Evolutionary conservation across 768 basidiomycete species (phyloP), one percentile per base, ranked within the genome.

Genomic region (Suillus alpinus): DNA sequence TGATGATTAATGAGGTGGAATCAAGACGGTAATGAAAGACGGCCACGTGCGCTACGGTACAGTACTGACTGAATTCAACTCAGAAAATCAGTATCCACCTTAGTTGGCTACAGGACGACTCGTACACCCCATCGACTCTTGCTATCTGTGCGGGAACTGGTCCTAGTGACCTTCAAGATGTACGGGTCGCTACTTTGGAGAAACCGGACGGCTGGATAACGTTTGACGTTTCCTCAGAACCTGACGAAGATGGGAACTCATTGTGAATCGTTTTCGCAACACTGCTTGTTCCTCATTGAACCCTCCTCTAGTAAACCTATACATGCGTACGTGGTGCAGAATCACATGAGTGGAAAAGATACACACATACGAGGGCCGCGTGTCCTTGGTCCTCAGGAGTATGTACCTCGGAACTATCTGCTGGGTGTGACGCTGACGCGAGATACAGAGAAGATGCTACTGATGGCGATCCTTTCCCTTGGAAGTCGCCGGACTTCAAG

Each of bases 271-370:
- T 47, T 60, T n/a, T 23, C 53, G 58, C 23, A 29, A 16, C 52
- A 2, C 49, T 40, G 31, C 37, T 26, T 41, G 13, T 26, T 13
- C 14, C 36, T 56, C 23, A 32, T 41, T 41, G 40, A 3, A 49
- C 23, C 1, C 32, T 57, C 31, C 16, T 16, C 41, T 68, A 96
- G 95, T 60, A 92, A 89, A 71, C 90, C 94, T 0, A 84, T 98
- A 13, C 86, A 90, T 64, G 92, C 93, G 2, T 95, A 96, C 68
- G 85, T 99, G 53, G 80, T 94, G 14, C 87, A 90, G 23, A 99
- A 98, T 70, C 95, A 98, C 70, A 90, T 97, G 88, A 98, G 95
- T 67, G 97, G 97, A 6, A 98, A 98, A 71, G 97, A 99, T 75
- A 98, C 97, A 8, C 97, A 99, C 76, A 92, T 99, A 18, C 86